These are phyloP conservation scores for Neurospora sublineolata DNA, from an alignment of 495 filamentous ascomycete genomes.

Conservation along the genomic window DNA sequence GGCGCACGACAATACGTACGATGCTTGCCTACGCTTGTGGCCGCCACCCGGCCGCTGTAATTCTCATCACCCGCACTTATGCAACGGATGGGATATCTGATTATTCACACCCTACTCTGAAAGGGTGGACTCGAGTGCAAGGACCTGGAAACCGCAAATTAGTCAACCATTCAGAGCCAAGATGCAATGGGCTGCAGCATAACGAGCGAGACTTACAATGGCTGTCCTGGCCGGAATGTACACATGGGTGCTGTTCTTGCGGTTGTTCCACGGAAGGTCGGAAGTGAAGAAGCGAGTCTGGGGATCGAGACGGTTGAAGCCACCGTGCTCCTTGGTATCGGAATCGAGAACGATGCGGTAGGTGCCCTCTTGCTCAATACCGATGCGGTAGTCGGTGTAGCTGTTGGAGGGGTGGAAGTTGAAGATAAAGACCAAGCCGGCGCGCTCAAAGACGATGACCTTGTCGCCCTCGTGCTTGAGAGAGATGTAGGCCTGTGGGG, in stretches of 20 bases:
- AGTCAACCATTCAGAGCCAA: neutral
- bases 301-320: constrained; percentile 63
- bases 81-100: neutral
- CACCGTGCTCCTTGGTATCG: constrained; percentile 68
- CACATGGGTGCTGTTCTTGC: constrained; percentile 82
- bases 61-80: neutral
- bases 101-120: neutral
- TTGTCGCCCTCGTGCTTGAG: constrained; percentile 93
- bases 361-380: constrained; percentile 70
- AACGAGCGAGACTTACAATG: constrained; percentile 48
- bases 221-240: constrained; percentile 83
- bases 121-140: constrained; percentile 21
- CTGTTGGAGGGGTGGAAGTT: constrained; percentile 86
- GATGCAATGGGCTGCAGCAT: neutral
- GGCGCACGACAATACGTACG: neutral
- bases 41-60: neutral
- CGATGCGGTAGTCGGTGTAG: constrained; percentile 87
- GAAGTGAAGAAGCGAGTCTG: constrained; percentile 83
- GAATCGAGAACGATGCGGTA: constrained; percentile 82
- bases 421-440: constrained; percentile 83
- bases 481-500: constrained; percentile 78
- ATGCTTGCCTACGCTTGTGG: neutral
- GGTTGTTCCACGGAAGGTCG: constrained; percentile 73
- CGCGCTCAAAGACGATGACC: constrained; percentile 90
- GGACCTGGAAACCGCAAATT: constrained; percentile 11